Evolutionary conservation across 495 filamentous ascomycete genomes (phyloP), one percentile per base, ranked within the genome.

Genomic region (Choiromyces venosus): DNA sequence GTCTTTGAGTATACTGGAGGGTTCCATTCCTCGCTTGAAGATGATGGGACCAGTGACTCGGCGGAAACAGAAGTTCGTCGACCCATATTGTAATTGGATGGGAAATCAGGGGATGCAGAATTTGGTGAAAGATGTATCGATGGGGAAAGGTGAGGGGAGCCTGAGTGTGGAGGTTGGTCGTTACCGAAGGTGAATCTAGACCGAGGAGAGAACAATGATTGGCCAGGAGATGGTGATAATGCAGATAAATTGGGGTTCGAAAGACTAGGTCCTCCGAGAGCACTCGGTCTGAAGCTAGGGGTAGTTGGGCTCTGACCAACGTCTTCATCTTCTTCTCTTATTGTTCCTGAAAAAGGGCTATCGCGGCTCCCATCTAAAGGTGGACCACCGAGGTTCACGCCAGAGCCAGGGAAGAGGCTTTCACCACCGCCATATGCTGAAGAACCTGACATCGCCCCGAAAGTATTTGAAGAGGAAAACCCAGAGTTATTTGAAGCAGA

Each of bases 41-140:
- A 89, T 42, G 91, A 90, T 21, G 95, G 95, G 82, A 96, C 96
- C 75, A 99, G 86, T 4, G 93, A 97, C 83, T 99, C 95, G 66
- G 95, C 95, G 66, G 96, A 98, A 39, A 99, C 96, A 9, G 95
- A 98, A 33, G 93, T 97, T 65, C 95, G 92, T 73, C 95, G 92
- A 79, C 87, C 91, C 85, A 97, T 89, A 81, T 94, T 94, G 83
- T 97, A 99, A 81, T 97, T 94, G 74, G 87, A 91, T 64, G 96
- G 96, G 79, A 97, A 93, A 71, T 90, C 91, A 67, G 92, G 89
- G 39, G 86, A 83, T 69, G 46, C 65, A 44, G 76, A 69, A 52
- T 75, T 79, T 25, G 74, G 74, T 29, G 74, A 76, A n/a, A 74
- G 72, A 66, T 75, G 73, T 2, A 82, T 83, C 4, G 83, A 82